Evolutionary conservation across 2,329 filamentous ascomycete species (phyloP), one percentile per base, ranked within the genome.

Genomic region (Alternaria brassicicola): DNA sequence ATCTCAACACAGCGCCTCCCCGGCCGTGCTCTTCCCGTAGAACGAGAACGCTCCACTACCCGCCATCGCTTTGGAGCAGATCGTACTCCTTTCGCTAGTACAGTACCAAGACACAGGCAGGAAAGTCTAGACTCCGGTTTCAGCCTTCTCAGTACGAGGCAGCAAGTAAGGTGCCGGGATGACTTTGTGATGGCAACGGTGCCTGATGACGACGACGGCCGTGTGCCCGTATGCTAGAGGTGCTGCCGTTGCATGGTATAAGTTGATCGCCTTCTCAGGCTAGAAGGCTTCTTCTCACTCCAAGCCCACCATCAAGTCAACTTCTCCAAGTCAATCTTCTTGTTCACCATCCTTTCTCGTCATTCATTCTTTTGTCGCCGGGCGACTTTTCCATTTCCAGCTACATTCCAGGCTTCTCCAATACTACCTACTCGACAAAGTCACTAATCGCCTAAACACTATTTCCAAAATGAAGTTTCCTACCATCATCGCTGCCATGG

Each of bases 401-500:
- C 25, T 65, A 53, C 56, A 41, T 59, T 25, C 9, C 30, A 53
- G 55, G 39, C 59, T 30, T 35, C 45, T 46, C 30, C 45, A 43
- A 36, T 52, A 41, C 19, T 12, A 64, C 41, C 21, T 9, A 64
- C 36, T 52, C 17, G 15, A 46, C 30, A 8, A 31, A 3, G 19
- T 9, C 33, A n/a, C 17, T 49, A 55, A 55, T 45, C 43, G 50
- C 36, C 33, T 45, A 52, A 55, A 52, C 43, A 23, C 41, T 48
- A 42, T 60, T 38, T 42, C 62, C 64, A 71, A 68, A 46, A 77
- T 77, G 75, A 72, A 75, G 67, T 73, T 76, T 70, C 66, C 70
- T 71, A 67, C 71, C 41, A 45, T 76, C 57, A 47, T 74, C 64
- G 73, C 71, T 53, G 61, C 70, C 57, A 38, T 76, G 55, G 62